Evolutionary conservation across 768 basidiomycete genomes (phyloP).

Genomic region (Podaxis mareebaensis): DNA sequence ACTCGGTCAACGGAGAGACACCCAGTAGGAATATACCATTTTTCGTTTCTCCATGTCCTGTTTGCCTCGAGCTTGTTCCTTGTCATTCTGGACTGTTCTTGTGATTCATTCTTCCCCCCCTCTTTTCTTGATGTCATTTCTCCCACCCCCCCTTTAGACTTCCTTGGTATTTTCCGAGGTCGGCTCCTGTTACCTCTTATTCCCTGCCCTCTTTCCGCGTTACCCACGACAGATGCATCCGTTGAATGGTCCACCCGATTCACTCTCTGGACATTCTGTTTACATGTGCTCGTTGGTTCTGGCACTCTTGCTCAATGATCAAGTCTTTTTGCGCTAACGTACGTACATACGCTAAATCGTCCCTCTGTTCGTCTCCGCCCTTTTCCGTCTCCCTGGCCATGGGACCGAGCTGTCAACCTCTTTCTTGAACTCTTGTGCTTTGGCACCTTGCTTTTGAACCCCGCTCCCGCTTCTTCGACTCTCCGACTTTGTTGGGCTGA

Average conservation of each 20-base stretch:
- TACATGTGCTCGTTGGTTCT: not conserved
- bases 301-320: constrained; percentile 3
- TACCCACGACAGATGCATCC: constrained; percentile 4
- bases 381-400: constrained; percentile 7
- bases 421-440: constrained; percentile 18
- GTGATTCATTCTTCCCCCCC: not conserved
- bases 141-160: not conserved
- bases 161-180: not conserved
- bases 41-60: constrained; percentile 7
- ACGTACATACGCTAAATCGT: constrained; percentile 11
- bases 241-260: not conserved
- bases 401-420: constrained; percentile 3
- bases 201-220: not conserved
- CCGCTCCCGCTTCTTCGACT: constrained; percentile 2
- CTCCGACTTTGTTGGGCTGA: constrained; percentile 1
- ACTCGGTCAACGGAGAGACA: constrained; percentile 17
- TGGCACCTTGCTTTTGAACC: constrained; percentile 4
- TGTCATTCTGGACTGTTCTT: constrained; percentile 15
- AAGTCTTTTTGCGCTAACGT: constrained; percentile 6
- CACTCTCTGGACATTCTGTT: constrained; percentile 1
- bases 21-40: constrained; percentile 5
- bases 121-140: constrained; percentile 6
- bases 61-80: constrained; percentile 6
- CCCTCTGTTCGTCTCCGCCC: not conserved
- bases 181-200: not conserved